phyloP scores from a whole-genome alignment of 495 filamentous ascomycete species.

The Hamigera avellanea region DNA sequence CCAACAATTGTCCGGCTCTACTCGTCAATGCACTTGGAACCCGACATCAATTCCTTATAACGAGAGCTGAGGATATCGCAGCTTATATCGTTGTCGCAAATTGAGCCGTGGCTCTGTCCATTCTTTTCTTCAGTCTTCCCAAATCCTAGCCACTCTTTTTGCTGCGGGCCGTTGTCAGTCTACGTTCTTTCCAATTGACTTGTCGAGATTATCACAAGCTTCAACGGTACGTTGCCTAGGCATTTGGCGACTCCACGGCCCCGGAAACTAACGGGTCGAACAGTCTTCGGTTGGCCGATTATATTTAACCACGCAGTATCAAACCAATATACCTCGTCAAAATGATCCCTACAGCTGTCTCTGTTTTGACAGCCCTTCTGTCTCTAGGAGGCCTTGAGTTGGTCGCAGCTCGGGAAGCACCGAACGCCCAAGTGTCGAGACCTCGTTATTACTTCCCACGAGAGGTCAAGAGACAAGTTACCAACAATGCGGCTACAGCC shows the following conservation, averaged over 20 bases:
- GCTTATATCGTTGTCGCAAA: too few species aligned
- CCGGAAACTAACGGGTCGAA: too few species aligned
- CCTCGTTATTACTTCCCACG: constrained; percentile 37
- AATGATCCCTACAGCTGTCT: constrained; percentile 20
- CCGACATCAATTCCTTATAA: too few species aligned
- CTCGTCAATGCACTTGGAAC: too few species aligned
- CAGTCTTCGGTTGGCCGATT: constrained; percentile 12
- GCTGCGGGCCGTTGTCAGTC: neutral
- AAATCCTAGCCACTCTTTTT: constrained; percentile 7
- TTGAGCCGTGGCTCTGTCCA: constrained; percentile 16
- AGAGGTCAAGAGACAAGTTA: constrained; percentile 32
- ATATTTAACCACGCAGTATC: neutral
- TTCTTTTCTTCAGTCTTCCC: constrained; percentile 7
- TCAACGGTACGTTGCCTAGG: constrained; percentile 1
- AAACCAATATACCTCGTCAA: constrained; percentile 1
- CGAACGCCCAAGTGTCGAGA: constrained; percentile 21
- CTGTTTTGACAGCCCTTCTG: constrained; percentile 20
- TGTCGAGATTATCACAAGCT: neutral
- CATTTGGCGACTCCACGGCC: too few species aligned
- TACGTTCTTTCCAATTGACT: neutral
- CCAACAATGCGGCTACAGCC: constrained; percentile 1
- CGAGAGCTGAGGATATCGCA: too few species aligned
- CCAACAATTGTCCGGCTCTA: too few species aligned
- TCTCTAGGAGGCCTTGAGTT: constrained; percentile 26
- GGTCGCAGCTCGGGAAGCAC: constrained; percentile 20